Evolutionary conservation across 202 grass and related monocot species (phyloP).

Genomic region (Musa balbisiana): DNA sequence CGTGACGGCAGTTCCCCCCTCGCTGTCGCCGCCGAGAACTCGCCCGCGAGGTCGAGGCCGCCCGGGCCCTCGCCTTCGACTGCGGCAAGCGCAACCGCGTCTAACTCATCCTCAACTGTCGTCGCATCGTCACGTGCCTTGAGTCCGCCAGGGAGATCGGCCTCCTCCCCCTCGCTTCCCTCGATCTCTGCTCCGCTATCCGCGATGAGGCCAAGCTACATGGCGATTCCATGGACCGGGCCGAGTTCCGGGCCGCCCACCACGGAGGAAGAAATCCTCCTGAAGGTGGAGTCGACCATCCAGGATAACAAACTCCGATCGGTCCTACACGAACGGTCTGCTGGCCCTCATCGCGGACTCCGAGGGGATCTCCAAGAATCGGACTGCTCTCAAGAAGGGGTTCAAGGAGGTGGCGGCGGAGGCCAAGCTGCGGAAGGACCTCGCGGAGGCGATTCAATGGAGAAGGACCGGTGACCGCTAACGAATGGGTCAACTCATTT

Average conservation of each 20-base stretch:
- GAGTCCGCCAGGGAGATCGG: neutral
- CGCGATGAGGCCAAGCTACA: constrained; percentile 17
- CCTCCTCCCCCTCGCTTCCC: constrained; percentile 27
- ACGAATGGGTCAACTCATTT: too few relatives aligned
- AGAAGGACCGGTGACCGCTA: neutral
- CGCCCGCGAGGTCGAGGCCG: constrained; percentile 33
- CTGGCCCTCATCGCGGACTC: constrained; percentile 39
- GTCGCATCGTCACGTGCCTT: constrained; percentile 40
- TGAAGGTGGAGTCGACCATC: neutral
- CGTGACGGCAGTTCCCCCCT: constrained; percentile 18
- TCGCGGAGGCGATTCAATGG: constrained; percentile 4
- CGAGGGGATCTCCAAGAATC: constrained; percentile 32
- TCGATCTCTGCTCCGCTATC: constrained; percentile 41
- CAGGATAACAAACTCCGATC: neutral
- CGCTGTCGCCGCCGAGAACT: constrained; percentile 12
- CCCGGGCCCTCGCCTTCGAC: constrained; percentile 24
- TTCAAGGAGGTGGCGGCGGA: constrained; percentile 2
- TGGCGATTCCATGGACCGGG: constrained; percentile 39
- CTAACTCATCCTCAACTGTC: constrained; percentile 25
- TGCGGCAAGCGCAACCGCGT: neutral
- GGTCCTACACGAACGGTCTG: neutral
- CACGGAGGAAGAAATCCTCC: constrained; percentile 32
- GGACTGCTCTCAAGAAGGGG: neutral
- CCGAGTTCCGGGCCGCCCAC: constrained; percentile 42
- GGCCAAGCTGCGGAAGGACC: constrained; percentile 1